A percentile compares a stretch with the other conserved stretches of the same genome.
phyloP scores from a whole-genome alignment of 2,329 filamentous ascomycete genomes.

The Sporothrix sp. region DNA sequence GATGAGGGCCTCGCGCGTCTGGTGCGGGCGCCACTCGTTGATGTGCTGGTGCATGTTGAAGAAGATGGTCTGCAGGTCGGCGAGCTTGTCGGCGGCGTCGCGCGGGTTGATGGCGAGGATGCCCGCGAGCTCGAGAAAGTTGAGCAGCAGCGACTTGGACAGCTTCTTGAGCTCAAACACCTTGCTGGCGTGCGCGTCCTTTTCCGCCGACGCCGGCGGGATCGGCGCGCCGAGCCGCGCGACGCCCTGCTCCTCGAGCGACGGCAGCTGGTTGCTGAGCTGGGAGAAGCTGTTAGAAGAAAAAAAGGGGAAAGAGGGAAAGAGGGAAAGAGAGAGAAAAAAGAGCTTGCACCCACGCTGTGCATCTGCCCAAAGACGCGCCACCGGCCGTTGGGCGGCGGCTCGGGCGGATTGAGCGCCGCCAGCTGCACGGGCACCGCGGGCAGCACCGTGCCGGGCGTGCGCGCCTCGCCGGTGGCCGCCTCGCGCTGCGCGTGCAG shows the following conservation, averaged over 20 bases:
- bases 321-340: not conserved
- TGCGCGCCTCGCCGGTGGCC: conserved; percentile 20
- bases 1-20: conserved; percentile 81
- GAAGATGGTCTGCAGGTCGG: conserved; percentile 70
- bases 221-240: conserved; percentile 51
- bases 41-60: conserved; percentile 89
- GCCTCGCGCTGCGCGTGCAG: conserved; percentile 33
- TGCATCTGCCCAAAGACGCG: conserved; percentile 63
- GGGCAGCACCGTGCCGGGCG: conserved; percentile 27
- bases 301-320: not conserved
- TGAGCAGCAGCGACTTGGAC: conserved; percentile 74
- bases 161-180: conserved; percentile 64
- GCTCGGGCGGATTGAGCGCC: conserved; percentile 70
- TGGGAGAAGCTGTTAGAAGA: conserved; percentile 21
- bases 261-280: conserved; percentile 52
- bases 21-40: conserved; percentile 89
- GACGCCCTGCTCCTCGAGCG: conserved; percentile 61
- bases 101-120: conserved; percentile 55
- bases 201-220: conserved; percentile 27
- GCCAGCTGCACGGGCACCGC: conserved; percentile 61
- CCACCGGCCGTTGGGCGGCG: conserved; percentile 62
- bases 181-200: conserved; percentile 47
- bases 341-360: conserved; percentile 30
- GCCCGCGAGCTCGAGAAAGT: conserved; percentile 77
- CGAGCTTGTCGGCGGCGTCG: conserved; percentile 59